Evolutionary conservation across 129 eudicot species (phyloP).

Genomic region (Solidago caesia): DNA sequence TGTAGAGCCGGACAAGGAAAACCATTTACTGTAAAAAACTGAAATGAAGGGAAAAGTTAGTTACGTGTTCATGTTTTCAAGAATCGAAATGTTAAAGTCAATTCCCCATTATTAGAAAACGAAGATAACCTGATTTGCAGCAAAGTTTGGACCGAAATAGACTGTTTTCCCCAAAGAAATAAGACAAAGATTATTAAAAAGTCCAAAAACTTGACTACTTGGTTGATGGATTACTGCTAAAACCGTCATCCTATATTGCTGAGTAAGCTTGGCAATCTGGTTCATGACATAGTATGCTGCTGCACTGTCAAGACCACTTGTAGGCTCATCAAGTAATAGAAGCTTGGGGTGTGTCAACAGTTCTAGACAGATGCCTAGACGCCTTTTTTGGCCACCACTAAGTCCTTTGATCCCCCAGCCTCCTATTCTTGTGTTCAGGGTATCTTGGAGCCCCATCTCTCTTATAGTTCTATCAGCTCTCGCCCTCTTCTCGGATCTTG

Average conservation of each 20-base stretch:
- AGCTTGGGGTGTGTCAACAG: slow-evolving; percentile 62
- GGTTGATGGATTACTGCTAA: slow-evolving; percentile 75
- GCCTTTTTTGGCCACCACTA: slow-evolving; percentile 69
- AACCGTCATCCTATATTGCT: slow-evolving; percentile 53
- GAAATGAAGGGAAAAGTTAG: neutral
- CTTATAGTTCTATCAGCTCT: slow-evolving; percentile 67
- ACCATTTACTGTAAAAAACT: slow-evolving; percentile 63
- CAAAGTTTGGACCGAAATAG: slow-evolving; percentile 55
- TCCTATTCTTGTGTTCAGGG: slow-evolving; percentile 65
- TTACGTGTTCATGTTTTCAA: neutral
- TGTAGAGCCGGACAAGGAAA: slow-evolving; percentile 53
- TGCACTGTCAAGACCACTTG: slow-evolving; percentile 87
- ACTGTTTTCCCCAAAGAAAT: slow-evolving; percentile 53
- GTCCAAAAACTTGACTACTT: slow-evolving; percentile 53
- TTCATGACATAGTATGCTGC: slow-evolving; percentile 68
- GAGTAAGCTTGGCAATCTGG: slow-evolving; percentile 51
- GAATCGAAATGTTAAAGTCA: neutral
- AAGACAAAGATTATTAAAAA: slow-evolving; percentile 52
- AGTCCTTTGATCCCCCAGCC: slow-evolving; percentile 69
- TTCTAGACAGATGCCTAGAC: slow-evolving; percentile 68
- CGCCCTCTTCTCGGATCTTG: slow-evolving; percentile 51
- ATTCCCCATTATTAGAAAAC: neutral
- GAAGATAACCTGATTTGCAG: slow-evolving; percentile 53
- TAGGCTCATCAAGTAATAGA: slow-evolving; percentile 78
- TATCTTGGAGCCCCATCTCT: slow-evolving; percentile 84